Evolutionary conservation across 2,329 filamentous ascomycete genomes (phyloP).

Genomic region (Diaporthe citriasiana): DNA sequence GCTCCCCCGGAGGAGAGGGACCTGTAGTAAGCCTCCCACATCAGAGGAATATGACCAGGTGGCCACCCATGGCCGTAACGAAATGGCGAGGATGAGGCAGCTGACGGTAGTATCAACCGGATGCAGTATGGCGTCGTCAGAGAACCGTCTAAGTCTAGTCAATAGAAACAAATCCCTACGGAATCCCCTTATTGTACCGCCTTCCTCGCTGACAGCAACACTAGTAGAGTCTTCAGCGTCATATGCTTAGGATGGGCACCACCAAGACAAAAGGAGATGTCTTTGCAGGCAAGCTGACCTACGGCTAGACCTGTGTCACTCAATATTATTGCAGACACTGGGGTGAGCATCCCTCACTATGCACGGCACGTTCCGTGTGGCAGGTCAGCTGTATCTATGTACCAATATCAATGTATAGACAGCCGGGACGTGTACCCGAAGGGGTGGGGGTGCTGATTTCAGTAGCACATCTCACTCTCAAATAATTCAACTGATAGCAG

Average conservation of each 20-base stretch:
- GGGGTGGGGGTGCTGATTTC: neutral
- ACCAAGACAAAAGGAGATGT: too few species aligned
- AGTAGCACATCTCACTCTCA: neutral
- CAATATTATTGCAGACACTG: neutral
- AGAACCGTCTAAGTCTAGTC: neutral
- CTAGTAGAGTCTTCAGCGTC: neutral
- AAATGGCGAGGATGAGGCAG: neutral
- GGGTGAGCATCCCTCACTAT: neutral
- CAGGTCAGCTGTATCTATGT: neutral
- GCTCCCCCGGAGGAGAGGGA: too few species aligned
- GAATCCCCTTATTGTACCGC: neutral
- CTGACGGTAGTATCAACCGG: neutral
- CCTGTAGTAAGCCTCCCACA: neutral
- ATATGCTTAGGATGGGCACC: neutral
- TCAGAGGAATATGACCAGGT: neutral
- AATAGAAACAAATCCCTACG: neutral
- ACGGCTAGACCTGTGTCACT: neutral
- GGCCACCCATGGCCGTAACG: neutral
- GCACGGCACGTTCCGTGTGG: neutral
- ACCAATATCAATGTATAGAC: neutral
- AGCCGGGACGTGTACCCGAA: constrained; percentile 1
- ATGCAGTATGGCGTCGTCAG: neutral
- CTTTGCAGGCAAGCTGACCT: neutral
- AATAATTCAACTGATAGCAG: too few species aligned
- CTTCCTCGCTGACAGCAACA: neutral